Evolutionary conservation across 225 moss, liverwort and hornwort species (phyloP).

Genomic region (Anthoceros angustus): DNA sequence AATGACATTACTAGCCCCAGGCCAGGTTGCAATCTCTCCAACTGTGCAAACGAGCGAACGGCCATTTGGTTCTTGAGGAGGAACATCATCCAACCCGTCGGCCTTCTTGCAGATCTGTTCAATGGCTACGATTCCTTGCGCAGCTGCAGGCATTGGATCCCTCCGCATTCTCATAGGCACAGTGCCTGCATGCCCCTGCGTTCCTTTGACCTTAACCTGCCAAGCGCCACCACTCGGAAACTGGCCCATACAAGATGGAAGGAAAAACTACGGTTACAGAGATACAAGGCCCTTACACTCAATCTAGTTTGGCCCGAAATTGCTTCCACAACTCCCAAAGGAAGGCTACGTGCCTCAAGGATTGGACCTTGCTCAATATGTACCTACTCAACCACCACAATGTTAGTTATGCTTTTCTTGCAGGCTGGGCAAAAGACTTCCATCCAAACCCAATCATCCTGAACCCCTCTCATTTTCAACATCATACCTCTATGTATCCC

Average conservation of each 20-base stretch:
- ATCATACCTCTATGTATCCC: constrained; percentile 77
- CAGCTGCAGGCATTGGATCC: constrained; percentile 93
- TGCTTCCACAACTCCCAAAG: constrained; percentile 85
- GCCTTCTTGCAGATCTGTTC: constrained; percentile 66
- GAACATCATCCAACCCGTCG: constrained; percentile 28
- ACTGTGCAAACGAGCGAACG: constrained; percentile 75
- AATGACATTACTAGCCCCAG: constrained; percentile 97
- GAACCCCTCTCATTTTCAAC: background rate
- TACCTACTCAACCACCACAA: constrained; percentile 24
- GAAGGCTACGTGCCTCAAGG: constrained; percentile 53
- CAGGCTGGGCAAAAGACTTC: background rate
- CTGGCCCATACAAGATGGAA: background rate
- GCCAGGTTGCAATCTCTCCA: constrained; percentile 77
- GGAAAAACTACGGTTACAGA: background rate
- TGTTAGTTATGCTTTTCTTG: too few species aligned
- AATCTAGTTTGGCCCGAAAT: constrained; percentile 90
- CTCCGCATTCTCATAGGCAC: constrained; percentile 91
- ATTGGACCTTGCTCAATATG: constrained; percentile 97
- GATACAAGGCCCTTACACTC: constrained; percentile 25
- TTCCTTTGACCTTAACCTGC: constrained; percentile 73
- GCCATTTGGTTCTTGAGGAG: constrained; percentile 20
- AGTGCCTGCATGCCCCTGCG: constrained; percentile 86
- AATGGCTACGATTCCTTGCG: constrained; percentile 65
- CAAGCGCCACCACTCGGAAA: background rate
- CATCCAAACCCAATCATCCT: background rate